Base-by-base conservation (phyloP, 768 basidiomycete genomes). In the Suillus sp. region DNA sequence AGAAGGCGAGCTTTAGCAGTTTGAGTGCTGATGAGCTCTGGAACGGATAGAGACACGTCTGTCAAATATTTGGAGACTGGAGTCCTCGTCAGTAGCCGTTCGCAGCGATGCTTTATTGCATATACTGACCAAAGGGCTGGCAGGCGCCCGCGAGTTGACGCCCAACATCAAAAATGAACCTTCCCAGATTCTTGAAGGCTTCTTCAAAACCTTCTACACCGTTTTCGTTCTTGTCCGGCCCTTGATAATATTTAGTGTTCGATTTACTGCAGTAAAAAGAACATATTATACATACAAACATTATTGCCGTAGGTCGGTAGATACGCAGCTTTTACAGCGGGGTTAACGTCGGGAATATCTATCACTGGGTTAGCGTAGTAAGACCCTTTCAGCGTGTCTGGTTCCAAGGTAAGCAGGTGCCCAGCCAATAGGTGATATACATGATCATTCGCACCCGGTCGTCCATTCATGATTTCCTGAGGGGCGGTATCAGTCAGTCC, bases 401-500 rank as follows among this genome's bases (percentile, higher is more conserved):
- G 68, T 22, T 63, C 22, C n/a, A 43, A 32, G 38, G 27, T 67
- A 27, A 60, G 58, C 53, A 27, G 56, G 48, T 18, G 61, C 37
- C 42, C 37, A 61, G n/a, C 43, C 22, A 30, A 59, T 16, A 20
- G 37, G 2, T 37, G 16, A 34, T 60, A 22, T 22, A 62, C 20
- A 54, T 60, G 14, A 14, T n/a, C 45, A 50, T 16, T 59, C 71
- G 66, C 64, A 84, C 90, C 92, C 67, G 90, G 92, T 68, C 86
- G 89, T 35, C 96, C 96, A 70, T 98, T 98, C 95, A 98, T 97
- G 53, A 96, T 86, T 82, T 98, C 96, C 88, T 93, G 61, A 38
- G 38, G 1, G 22, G 38, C 10, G 10, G 11, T 1, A 56, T 56
- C 22, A 40, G 56, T 57, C 11, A 57, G 38, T 57, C 27, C 38